phyloP scores from a whole-genome alignment of 2,329 filamentous ascomycete genomes.

The Emericellopsis cladophorae region DNA sequence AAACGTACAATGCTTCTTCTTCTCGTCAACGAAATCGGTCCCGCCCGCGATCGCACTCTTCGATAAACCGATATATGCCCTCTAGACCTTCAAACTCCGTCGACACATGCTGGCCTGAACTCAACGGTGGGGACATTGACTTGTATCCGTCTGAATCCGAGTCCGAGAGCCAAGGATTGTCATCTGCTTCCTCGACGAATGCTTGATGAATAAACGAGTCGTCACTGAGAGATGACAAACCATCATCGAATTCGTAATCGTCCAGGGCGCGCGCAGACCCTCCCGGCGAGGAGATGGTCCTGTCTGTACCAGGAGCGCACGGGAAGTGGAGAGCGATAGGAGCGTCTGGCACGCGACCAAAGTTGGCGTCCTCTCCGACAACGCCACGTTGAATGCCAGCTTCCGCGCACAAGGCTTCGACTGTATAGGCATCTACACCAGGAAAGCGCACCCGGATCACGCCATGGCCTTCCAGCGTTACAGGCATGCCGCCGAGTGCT shows the following conservation, averaged over 20 bases:
- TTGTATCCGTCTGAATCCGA: constrained; percentile 34
- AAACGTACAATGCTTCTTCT: background rate
- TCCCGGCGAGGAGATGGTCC: constrained; percentile 30
- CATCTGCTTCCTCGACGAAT: constrained; percentile 25
- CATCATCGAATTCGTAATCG: constrained; percentile 24
- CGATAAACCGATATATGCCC: constrained; percentile 44
- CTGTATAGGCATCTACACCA: constrained; percentile 72
- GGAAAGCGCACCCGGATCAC: constrained; percentile 76
- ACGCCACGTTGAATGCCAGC: constrained; percentile 71
- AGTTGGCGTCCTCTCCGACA: constrained; percentile 64
- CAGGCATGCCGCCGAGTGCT: constrained; percentile 68
- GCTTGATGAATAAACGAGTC: constrained; percentile 23
- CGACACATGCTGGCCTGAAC: constrained; percentile 28
- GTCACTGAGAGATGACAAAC: constrained; percentile 18
- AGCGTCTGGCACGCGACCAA: constrained; percentile 53
- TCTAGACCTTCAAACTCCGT: constrained; percentile 42
- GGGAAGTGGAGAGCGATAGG: constrained; percentile 74
- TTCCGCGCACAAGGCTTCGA: constrained; percentile 76
- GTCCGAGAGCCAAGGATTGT: constrained; percentile 35
- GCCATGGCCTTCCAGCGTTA: constrained; percentile 55
- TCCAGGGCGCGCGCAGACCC: constrained; percentile 31
- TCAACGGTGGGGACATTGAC: constrained; percentile 34
- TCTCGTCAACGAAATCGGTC: constrained; percentile 16
- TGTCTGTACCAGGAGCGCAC: constrained; percentile 52
- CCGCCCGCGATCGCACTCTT: constrained; percentile 38